Conservation (phyloP, 2,329 filamentous ascomycete species). For the Penicillium verrucosum region DNA sequence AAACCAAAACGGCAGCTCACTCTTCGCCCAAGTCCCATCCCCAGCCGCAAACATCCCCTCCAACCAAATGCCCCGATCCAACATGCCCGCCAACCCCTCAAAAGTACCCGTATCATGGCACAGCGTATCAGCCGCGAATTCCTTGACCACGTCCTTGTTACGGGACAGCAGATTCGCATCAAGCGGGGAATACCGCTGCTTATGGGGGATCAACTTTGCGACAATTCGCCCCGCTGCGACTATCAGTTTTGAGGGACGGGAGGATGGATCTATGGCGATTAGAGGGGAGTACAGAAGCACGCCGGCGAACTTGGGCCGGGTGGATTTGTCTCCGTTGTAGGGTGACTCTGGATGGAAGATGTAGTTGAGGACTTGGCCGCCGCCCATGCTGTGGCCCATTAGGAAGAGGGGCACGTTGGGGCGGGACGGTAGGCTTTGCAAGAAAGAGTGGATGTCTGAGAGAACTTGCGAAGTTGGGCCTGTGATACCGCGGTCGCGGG, state of each 20-base stretch:
- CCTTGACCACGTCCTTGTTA: conserved; percentile 61
- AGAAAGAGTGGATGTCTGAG: conserved; percentile 73
- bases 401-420: conserved; percentile 62
- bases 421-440: conserved; percentile 56
- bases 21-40: conserved; percentile 25
- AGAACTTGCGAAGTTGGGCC: conserved; percentile 72
- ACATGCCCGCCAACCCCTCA: conserved; percentile 71
- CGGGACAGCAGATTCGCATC: conserved; percentile 63
- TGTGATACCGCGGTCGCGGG: conserved; percentile 65
- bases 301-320: conserved; percentile 63
- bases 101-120: conserved; percentile 82
- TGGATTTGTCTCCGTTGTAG: conserved; percentile 41
- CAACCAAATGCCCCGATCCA: conserved; percentile 68
- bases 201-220: conserved; percentile 63
- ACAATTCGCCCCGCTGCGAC: conserved; percentile 66
- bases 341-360: conserved; percentile 35
- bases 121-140: conserved; percentile 63
- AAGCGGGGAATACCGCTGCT: conserved; percentile 65
- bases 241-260: conserved; percentile 61
- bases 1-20: conserved; percentile 63
- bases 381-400: conserved; percentile 89
- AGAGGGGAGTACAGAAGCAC: conserved; percentile 77
- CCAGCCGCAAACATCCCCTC: conserved; percentile 43
- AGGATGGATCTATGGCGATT: conserved; percentile 65
- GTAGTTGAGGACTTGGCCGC: conserved; percentile 69